A percentile compares a stretch with the other conserved stretches of the same genome.
Conservation (phyloP, 306 rosid species). For the Cucumis hystrix region DNA sequence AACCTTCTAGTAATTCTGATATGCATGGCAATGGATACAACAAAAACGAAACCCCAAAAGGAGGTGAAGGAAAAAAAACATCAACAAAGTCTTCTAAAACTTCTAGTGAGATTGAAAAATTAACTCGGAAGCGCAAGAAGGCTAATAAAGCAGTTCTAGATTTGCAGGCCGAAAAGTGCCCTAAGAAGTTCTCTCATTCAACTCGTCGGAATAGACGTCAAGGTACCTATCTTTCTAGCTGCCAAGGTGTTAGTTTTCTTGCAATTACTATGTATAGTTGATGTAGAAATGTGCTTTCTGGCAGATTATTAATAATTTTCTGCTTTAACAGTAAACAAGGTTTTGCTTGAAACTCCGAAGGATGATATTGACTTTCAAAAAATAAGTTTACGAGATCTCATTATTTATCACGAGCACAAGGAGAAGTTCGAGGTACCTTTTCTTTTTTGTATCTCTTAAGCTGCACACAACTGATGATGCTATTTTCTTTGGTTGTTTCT, state of each 20-base stretch:
- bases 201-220: conserved; percentile 55
- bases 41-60: conserved; percentile 26
- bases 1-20: conserved; percentile 22
- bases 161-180: conserved; percentile 20
- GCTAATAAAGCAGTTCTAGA: conserved; percentile 31
- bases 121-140: conserved; percentile 29
- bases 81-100: conserved; percentile 32
- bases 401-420: conserved; percentile 52
- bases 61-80: conserved; percentile 25
- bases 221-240: conserved; percentile 25
- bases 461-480: neutral
- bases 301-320: conserved; percentile 16
- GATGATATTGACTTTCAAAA: conserved; percentile 54
- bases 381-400: conserved; percentile 49
- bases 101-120: conserved; percentile 39
- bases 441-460: conserved; percentile 11
- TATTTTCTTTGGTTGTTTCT: neutral
- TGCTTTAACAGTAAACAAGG: conserved; percentile 47
- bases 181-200: conserved; percentile 64
- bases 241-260: neutral
- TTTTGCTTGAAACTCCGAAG: conserved; percentile 60
- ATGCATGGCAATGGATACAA: conserved; percentile 26
- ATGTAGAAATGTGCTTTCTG: neutral
- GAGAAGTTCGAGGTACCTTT: conserved; percentile 44
- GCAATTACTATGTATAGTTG: neutral